Conservation (phyloP, 805 yeast species). For the Lipomyces lipofer region DNA sequence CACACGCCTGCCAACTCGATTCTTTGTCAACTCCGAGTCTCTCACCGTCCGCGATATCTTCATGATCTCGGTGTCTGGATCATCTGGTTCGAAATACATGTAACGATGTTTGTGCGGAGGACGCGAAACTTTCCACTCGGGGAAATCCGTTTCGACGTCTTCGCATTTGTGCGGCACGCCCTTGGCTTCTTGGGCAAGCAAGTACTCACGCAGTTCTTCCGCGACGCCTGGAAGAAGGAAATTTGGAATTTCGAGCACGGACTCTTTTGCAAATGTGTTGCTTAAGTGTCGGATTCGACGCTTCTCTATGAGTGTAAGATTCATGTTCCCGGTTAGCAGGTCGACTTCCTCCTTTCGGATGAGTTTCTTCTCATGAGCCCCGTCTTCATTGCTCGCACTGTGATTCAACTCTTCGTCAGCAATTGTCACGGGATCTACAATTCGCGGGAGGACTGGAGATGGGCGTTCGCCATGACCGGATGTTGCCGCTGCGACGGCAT, state of each 20-base stretch:
- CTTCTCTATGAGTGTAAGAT: conserved; percentile 50
- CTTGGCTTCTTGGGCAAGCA: conserved; percentile 53
- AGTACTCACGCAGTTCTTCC: conserved; percentile 45
- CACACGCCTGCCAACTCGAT: too few relatives aligned
- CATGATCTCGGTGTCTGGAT: conserved; percentile 3
- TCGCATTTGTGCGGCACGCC: conserved; percentile 13
- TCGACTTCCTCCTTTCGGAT: conserved; percentile 33
- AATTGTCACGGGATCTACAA: conserved; percentile 69
- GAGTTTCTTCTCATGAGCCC: conserved; percentile 16
- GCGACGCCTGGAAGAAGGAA: conserved; percentile 63
- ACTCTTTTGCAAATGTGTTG: conserved; percentile 60
- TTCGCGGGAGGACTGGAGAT: conserved; percentile 61
- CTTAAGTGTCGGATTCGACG: conserved; percentile 48
- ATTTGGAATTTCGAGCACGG: conserved; percentile 64
- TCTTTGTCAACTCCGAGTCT: too few relatives aligned
- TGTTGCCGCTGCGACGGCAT: conserved; percentile 74
- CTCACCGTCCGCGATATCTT: too few relatives aligned
- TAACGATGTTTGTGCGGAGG: conserved; percentile 94
- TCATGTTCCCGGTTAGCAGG: conserved; percentile 57
- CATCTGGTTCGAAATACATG: conserved; percentile 61
- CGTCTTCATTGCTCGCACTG: too few relatives aligned
- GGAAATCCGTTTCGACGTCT: conserved; percentile 47
- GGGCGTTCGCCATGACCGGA: conserved; percentile 40
- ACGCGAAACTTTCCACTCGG: conserved; percentile 87
- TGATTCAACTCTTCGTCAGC: conserved; percentile 11